phyloP scores from a whole-genome alignment of 345 rosid species.

The Heritiera fomes region DNA sequence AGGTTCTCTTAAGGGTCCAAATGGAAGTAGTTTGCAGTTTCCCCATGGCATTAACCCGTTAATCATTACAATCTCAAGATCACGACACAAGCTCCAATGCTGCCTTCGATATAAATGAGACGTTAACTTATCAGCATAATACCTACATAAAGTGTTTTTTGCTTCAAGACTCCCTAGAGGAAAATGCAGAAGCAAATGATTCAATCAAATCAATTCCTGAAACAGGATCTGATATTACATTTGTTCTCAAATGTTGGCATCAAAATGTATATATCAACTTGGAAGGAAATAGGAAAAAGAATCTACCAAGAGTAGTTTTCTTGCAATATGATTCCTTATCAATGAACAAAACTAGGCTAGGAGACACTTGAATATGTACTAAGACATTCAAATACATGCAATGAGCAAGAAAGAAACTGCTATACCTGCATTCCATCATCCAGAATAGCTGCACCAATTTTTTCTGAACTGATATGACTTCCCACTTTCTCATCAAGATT shows the following conservation, averaged over 20 bases:
- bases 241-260: not conserved
- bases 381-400: not conserved
- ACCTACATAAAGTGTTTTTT: not conserved
- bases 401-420: not conserved
- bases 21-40: conserved; percentile 59
- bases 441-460: conserved; percentile 54
- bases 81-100: conserved; percentile 81
- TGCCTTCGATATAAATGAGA: conserved; percentile 40
- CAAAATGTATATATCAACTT: not conserved
- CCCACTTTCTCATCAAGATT: conserved; percentile 25
- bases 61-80: conserved; percentile 82
- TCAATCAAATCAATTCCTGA: not conserved
- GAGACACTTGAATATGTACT: not conserved
- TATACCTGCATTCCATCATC: conserved; percentile 97
- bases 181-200: not conserved
- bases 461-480: conserved; percentile 23
- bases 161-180: not conserved
- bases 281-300: not conserved
- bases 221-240: not conserved
- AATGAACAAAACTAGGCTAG: not conserved
- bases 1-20: conserved; percentile 87
- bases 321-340: not conserved
- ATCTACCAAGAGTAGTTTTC: not conserved
- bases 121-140: not conserved
- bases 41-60: conserved; percentile 83